phyloP scores from a whole-genome alignment of 805 yeast species.

The Nakazawaea ernobii region DNA sequence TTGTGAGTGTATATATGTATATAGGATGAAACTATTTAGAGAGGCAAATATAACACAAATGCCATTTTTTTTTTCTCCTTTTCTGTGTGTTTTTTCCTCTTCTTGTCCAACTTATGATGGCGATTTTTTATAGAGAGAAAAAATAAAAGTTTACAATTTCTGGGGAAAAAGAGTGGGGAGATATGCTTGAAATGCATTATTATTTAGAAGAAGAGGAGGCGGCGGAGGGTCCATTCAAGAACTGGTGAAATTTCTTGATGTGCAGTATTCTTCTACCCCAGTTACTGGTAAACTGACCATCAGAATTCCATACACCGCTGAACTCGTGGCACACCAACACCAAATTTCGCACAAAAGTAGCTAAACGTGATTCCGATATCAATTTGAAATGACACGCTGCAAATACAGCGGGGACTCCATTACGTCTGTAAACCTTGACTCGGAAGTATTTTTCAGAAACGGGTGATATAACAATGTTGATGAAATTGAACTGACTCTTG shows the following conservation, averaged over 20 bases:
- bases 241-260: slow-evolving; percentile 28
- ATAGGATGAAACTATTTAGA: neutral
- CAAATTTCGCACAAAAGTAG: slow-evolving; percentile 61
- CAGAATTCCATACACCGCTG: slow-evolving; percentile 69
- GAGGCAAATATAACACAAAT: neutral
- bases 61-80: neutral
- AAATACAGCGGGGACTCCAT: slow-evolving; percentile 71
- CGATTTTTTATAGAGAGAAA: neutral
- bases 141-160: neutral
- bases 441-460: slow-evolving; percentile 43
- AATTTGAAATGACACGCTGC: slow-evolving; percentile 74
- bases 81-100: neutral
- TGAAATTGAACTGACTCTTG: slow-evolving; percentile 75
- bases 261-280: slow-evolving; percentile 69
- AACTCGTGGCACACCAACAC: slow-evolving; percentile 63
- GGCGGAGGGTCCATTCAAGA: neutral
- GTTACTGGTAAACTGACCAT: slow-evolving; percentile 48
- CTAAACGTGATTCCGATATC: slow-evolving; percentile 51
- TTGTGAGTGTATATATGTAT: neutral
- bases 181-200: neutral
- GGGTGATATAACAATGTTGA: slow-evolving; percentile 75
- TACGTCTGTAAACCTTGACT: slow-evolving; percentile 58
- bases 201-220: neutral
- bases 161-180: neutral
- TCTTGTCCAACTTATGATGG: neutral